Evolutionary conservation across 371 early-diverging fungal species (phyloP).

Genomic region (Mycotypha africana): DNA sequence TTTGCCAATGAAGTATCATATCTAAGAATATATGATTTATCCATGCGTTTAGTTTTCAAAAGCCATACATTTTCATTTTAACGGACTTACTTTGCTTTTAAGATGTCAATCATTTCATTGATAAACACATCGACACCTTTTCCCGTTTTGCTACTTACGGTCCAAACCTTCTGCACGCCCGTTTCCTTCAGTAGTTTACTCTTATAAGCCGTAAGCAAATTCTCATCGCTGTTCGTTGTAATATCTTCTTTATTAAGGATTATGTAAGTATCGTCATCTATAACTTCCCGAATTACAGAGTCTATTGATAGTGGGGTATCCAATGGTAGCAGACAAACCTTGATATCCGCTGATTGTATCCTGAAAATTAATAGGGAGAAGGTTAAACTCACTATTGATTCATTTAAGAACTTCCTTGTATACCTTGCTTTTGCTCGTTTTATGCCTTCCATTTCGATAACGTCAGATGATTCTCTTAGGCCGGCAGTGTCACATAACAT

Average conservation of each 20-base stretch:
- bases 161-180: slow-evolving; percentile 30
- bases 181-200: slow-evolving; percentile 5
- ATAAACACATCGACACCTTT: slow-evolving; percentile 55
- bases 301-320: slow-evolving; percentile 23
- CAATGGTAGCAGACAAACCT: slow-evolving; percentile 43
- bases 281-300: slow-evolving; percentile 35
- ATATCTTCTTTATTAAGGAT: slow-evolving; percentile 68
- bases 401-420: not conserved
- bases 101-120: slow-evolving; percentile 40
- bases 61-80: not conserved
- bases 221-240: slow-evolving; percentile 1
- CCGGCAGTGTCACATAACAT: slow-evolving; percentile 80
- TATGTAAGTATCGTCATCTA: slow-evolving; percentile 55
- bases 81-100: slow-evolving; percentile 49
- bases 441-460: slow-evolving; percentile 73
- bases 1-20: slow-evolving; percentile 45
- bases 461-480: slow-evolving; percentile 55
- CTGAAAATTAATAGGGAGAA: slow-evolving; percentile 11
- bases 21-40: slow-evolving; percentile 13
- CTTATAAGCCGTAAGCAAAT: not conserved
- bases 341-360: slow-evolving; percentile 39
- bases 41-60: not conserved
- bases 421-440: slow-evolving; percentile 54
- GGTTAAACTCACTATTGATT: too few relatives aligned
- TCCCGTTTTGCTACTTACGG: slow-evolving; percentile 62